These are phyloP conservation scores for Argentina anserina DNA, from an alignment of 306 rosid genomes.

Conservation along the genomic window DNA sequence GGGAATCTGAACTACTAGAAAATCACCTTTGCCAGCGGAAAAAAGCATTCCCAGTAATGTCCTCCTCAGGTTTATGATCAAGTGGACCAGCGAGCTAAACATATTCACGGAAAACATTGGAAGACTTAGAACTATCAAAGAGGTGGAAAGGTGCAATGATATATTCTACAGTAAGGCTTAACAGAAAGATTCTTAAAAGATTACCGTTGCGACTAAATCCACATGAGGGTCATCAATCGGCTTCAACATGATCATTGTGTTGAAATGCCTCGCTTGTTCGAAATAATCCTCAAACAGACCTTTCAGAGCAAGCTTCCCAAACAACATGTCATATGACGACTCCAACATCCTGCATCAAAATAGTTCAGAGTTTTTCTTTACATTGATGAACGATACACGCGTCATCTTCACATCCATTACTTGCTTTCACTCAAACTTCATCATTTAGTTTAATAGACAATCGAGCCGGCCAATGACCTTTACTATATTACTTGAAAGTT, in stretches of 20 bases:
- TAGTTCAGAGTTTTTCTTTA: neutral
- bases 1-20: conserved; percentile 6
- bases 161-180: neutral
- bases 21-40: conserved; percentile 95
- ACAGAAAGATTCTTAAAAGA: conserved; percentile 15
- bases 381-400: neutral
- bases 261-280: conserved; percentile 64
- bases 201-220: conserved; percentile 87
- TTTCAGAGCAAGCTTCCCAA: conserved; percentile 80
- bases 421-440: neutral
- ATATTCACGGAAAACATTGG: conserved; percentile 28
- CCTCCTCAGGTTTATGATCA: conserved; percentile 62
- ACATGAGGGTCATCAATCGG: conserved; percentile 96
- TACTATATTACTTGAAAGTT: neutral
- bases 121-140: conserved; percentile 3
- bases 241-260: conserved; percentile 79
- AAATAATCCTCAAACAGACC: conserved; percentile 81
- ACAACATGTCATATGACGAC: conserved; percentile 71
- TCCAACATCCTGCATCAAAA: conserved; percentile 73
- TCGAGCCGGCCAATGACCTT: neutral
- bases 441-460: neutral
- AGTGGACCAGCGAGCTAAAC: conserved; percentile 87
- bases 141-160: neutral
- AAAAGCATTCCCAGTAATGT: conserved; percentile 59
- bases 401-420: neutral